Evolutionary conservation across 2,329 filamentous ascomycete species (phyloP), one percentile per base, ranked within the genome.

Genomic region (Fusarium liriodendri): DNA sequence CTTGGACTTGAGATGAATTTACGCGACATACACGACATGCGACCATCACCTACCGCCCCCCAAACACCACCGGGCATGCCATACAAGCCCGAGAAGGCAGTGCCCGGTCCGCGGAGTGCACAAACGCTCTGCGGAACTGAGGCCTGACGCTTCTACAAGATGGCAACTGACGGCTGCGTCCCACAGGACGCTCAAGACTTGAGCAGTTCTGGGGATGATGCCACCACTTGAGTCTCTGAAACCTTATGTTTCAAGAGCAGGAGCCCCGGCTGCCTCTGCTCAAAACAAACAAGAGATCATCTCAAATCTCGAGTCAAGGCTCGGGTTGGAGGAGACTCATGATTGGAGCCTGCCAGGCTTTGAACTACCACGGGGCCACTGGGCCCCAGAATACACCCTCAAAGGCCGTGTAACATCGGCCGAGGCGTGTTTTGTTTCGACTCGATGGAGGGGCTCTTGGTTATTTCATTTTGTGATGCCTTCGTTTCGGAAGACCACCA

Each of bases 401-500:
- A 27, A 32, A 29, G 33, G 61, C 22, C 62, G 65, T 74, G 71
- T 73, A 71, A 29, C 57, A 74, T 73, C 71, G 64, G n/a, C 52
- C 16, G 7, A 69, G 50, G 57, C 29, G 32, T 55, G 18, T 38
- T 35, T 59, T 55, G 22, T 38, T 55, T 45, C 71, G 67, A 71
- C 71, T 73, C 60, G 62, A 35, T 55, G 64, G 64, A 70, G 65
- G 68, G 59, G 59, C 63, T 72, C 38, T 73, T 69, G 68, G 71
- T 72, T 66, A 61, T 72, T 72, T 72, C 64, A 63, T 68, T 54
- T 61, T 64, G 50, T 73, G 61, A 72, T 62, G 20, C 47, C 63
- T 73, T 75, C 69, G 52, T 73, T 70, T 67, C 60, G 63, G 62
- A 74, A 74, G 72, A 75, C 66, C 8, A 75, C 72, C 72, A 75